A percentile compares a stretch with the other conserved stretches of the same genome.
These are phyloP conservation scores for Dalbergia oliveri DNA, from an alignment of 306 rosid genomes.

Conservation along the genomic window DNA sequence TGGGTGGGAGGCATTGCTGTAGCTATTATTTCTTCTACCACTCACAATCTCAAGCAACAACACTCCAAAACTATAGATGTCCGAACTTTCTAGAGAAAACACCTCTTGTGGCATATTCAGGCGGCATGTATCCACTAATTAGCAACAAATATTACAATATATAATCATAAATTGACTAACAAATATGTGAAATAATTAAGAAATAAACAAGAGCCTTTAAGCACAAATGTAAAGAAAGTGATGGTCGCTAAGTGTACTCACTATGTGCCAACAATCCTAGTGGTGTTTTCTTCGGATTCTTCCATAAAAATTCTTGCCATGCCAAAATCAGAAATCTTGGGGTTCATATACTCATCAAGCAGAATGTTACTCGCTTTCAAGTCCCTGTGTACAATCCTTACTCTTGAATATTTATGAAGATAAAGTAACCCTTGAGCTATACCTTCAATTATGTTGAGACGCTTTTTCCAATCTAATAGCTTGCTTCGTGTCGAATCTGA, in stretches of 20 bases:
- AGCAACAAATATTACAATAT: too few species aligned
- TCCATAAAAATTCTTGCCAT: constrained; percentile 9
- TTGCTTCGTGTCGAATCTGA: constrained; percentile 1
- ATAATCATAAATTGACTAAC: too few species aligned
- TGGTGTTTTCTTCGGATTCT: background rate
- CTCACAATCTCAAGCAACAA: too few species aligned
- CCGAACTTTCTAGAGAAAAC: constrained; percentile 43
- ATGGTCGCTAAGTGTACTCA: background rate
- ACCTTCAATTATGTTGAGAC: constrained; percentile 29
- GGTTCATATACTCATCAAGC: constrained; percentile 36
- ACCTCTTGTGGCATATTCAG: constrained; percentile 45
- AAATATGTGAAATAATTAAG: too few species aligned
- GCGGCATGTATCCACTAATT: constrained; percentile 9
- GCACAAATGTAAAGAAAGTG: too few species aligned
- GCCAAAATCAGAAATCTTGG: constrained; percentile 33
- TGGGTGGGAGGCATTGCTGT: background rate
- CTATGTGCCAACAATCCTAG: constrained; percentile 23
- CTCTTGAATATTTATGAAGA: constrained; percentile 41
- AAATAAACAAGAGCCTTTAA: too few species aligned
- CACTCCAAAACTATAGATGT: constrained; percentile 47
- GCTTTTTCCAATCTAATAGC: constrained; percentile 27
- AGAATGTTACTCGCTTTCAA: constrained; percentile 47
- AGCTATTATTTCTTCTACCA: constrained; percentile 41
- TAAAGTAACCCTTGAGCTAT: constrained; percentile 36
- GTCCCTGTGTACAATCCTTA: constrained; percentile 40